Evolutionary conservation across 2,329 filamentous ascomycete species (phyloP).

Genomic region (Fusarium albidum): DNA sequence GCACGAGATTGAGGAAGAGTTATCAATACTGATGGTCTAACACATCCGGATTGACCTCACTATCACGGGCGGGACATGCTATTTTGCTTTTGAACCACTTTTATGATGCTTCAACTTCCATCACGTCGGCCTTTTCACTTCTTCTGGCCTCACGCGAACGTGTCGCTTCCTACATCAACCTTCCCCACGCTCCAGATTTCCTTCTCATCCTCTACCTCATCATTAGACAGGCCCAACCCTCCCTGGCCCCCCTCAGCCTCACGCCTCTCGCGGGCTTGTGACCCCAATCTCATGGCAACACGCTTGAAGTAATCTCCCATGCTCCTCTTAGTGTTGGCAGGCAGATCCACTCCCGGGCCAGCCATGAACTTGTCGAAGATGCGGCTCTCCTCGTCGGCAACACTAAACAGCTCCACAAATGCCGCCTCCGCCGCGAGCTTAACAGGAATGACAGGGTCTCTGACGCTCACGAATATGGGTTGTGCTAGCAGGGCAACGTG

Average conservation of each 20-base stretch:
- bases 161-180: conserved; percentile 64
- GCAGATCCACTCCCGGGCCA: conserved; percentile 70
- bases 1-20: too few relatives aligned
- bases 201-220: conserved; percentile 92
- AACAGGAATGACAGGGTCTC: conserved; percentile 91
- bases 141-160: conserved; percentile 28
- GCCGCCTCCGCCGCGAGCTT: conserved; percentile 95
- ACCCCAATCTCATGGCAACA: conserved; percentile 83
- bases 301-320: conserved; percentile 99
- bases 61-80: not conserved
- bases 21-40: too few relatives aligned
- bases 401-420: conserved; percentile 89
- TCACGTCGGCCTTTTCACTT: not conserved
- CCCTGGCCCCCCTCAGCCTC: conserved; percentile 92
- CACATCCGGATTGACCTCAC: too few relatives aligned
- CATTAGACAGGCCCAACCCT: conserved; percentile 84
- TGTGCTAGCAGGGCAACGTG: conserved; percentile 83
- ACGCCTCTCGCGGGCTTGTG: conserved; percentile 85
- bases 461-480: conserved; percentile 86
- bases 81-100: not conserved
- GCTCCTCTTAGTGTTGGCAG: conserved; percentile 79
- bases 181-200: conserved; percentile 97
- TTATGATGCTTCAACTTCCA: not conserved
- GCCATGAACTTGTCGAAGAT: conserved; percentile 93
- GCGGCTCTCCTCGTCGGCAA: conserved; percentile 84